Conservation (phyloP, 2,329 filamentous ascomycete genomes). For the Chrysoporthe austroafricana region DNA sequence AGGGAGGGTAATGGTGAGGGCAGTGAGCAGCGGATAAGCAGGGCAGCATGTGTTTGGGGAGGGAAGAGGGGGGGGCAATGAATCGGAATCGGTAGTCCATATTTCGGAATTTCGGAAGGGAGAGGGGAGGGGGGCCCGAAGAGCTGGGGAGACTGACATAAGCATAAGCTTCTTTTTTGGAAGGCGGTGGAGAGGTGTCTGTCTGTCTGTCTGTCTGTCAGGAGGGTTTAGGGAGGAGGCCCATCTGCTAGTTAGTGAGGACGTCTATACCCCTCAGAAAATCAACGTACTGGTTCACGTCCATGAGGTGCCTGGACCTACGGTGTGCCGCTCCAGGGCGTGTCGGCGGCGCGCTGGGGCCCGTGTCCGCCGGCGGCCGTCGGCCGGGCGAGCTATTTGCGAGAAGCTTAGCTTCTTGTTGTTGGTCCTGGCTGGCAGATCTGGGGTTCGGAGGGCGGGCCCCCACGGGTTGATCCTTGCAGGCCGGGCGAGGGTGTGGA, state of each 20-base stretch:
- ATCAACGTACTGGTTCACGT: background rate
- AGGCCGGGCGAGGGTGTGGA: background rate
- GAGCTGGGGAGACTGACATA: background rate
- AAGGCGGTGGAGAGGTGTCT: too few relatives aligned
- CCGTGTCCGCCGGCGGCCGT: too few relatives aligned
- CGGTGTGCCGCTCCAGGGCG: background rate
- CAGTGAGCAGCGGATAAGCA: background rate
- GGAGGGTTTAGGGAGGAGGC: background rate
- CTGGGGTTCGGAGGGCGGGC: background rate
- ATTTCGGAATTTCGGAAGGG: background rate
- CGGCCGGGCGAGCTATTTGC: too few relatives aligned
- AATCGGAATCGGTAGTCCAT: background rate
- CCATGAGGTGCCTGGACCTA: background rate
- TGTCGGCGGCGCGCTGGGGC: background rate
- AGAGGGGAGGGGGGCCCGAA: background rate
- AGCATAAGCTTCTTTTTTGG: background rate
- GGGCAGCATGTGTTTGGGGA: background rate
- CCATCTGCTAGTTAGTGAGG: constrained; percentile 7
- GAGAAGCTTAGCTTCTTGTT: too few relatives aligned
- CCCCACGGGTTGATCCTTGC: background rate
- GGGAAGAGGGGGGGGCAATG: too few relatives aligned
- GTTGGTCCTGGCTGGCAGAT: background rate
- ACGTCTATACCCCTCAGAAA: constrained; percentile 2
- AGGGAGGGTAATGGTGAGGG: background rate
- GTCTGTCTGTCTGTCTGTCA: too few relatives aligned